Evolutionary conservation across 2,329 filamentous ascomycete species (phyloP).

Genomic region (Blumeriella jaapii): DNA sequence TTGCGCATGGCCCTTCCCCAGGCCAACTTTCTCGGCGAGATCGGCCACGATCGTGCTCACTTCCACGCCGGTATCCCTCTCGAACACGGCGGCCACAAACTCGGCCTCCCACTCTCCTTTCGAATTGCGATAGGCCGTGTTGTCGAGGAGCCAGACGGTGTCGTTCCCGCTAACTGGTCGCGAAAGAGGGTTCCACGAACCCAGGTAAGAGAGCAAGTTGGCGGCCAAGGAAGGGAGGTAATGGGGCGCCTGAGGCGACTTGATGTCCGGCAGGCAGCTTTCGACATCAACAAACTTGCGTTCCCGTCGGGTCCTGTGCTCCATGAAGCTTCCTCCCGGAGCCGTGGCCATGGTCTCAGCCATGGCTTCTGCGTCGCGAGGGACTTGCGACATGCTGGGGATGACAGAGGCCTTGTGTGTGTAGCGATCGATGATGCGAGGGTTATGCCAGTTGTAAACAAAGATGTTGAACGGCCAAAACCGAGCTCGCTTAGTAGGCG

Average conservation of each 20-base stretch:
- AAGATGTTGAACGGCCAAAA: no score
- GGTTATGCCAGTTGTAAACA: no score
- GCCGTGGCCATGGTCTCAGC: slow-evolving; percentile 4
- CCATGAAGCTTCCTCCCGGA: slow-evolving; percentile 29
- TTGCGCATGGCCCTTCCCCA: slow-evolving; percentile 45
- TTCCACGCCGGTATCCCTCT: slow-evolving; percentile 55
- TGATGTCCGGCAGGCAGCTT: slow-evolving; percentile 32
- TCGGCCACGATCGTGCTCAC: slow-evolving; percentile 58
- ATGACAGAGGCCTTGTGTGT: not conserved
- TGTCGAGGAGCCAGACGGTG: slow-evolving; percentile 82
- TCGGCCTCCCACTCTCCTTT: slow-evolving; percentile 62
- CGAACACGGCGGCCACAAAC: slow-evolving; percentile 73
- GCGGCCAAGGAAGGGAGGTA: slow-evolving; percentile 16
- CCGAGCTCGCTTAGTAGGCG: no score
- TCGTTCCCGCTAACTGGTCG: slow-evolving; percentile 48
- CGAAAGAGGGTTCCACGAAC: slow-evolving; percentile 43
- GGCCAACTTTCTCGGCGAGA: slow-evolving; percentile 56
- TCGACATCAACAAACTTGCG: slow-evolving; percentile 40
- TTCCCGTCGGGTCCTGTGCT: slow-evolving; percentile 37
- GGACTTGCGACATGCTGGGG: slow-evolving; percentile 8
- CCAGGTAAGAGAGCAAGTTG: slow-evolving; percentile 39
- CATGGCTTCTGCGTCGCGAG: slow-evolving; percentile 7
- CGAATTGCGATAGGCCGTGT: slow-evolving; percentile 60
- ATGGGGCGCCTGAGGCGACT: slow-evolving; percentile 19
- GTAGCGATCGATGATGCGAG: no score